Evolutionary conservation across 2,329 filamentous ascomycete genomes (phyloP).

Genomic region (Talaromyces sp.): DNA sequence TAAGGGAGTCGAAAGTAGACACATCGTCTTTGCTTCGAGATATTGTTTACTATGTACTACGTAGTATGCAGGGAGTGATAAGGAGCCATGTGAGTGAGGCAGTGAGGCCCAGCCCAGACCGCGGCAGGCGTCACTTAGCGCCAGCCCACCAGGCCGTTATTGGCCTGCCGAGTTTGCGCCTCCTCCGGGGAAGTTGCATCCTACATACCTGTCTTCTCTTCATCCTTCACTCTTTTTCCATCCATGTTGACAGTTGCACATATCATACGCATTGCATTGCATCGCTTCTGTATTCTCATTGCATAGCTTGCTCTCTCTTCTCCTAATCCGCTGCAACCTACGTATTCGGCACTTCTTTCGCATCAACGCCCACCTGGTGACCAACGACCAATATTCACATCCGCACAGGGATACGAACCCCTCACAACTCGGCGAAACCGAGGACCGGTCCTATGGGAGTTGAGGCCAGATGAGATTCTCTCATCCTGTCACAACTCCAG

Average conservation of each 20-base stretch:
- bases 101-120: neutral
- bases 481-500: neutral
- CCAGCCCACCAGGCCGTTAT: neutral
- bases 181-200: neutral
- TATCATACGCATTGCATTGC: neutral
- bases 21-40: neutral
- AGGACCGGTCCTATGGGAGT: neutral
- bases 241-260: neutral
- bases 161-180: neutral
- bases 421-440: neutral
- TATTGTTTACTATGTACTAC: too few relatives aligned
- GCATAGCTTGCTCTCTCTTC: neutral
- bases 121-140: conserved; percentile 1
- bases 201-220: conserved; percentile 2
- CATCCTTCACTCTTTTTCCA: neutral
- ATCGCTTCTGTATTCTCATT: neutral
- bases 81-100: neutral
- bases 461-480: conserved; percentile 2
- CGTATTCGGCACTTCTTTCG: neutral
- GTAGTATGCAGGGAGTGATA: neutral
- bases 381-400: neutral
- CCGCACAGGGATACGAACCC: neutral
- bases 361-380: neutral
- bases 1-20: neutral
- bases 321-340: neutral